Evolutionary conservation across 2,329 filamentous ascomycete species (phyloP).

Genomic region (Fusarium lateritium): DNA sequence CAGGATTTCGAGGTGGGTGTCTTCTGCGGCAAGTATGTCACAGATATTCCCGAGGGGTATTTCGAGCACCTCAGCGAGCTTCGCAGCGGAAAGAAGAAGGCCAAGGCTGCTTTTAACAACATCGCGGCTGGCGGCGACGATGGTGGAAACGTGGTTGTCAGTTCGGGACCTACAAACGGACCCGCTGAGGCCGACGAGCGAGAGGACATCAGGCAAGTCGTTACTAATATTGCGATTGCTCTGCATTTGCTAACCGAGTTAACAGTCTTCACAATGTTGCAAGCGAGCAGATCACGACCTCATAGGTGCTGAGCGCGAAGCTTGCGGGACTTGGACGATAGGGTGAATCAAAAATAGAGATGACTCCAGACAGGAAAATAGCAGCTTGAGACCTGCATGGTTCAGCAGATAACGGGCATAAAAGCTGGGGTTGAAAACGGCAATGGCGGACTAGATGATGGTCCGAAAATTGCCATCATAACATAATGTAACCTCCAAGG

Average conservation of each 20-base stretch:
- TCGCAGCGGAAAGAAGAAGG: constrained; percentile 71
- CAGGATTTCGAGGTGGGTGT: constrained; percentile 89
- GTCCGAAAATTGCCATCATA: constrained; percentile 72
- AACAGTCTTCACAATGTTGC: constrained; percentile 30
- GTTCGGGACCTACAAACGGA: constrained; percentile 31
- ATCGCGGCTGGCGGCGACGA: constrained; percentile 29
- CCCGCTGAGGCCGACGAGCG: constrained; percentile 27
- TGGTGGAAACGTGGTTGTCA: constrained; percentile 31
- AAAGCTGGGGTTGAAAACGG: constrained; percentile 75
- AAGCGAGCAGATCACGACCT: constrained; percentile 60
- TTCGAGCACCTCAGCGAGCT: constrained; percentile 84
- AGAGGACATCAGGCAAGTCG: constrained; percentile 33
- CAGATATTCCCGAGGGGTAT: constrained; percentile 83
- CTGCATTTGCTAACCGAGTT: neutral
- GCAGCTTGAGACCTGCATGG: constrained; percentile 78
- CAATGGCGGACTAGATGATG: constrained; percentile 73
- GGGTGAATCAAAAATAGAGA: constrained; percentile 75
- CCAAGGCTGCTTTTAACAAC: constrained; percentile 23
- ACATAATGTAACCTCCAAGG: constrained; percentile 71
- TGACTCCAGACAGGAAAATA: constrained; percentile 76
- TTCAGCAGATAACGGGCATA: constrained; percentile 78
- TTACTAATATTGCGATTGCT: neutral
- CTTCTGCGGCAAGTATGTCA: constrained; percentile 90
- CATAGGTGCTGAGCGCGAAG: constrained; percentile 71
- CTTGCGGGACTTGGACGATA: constrained; percentile 79